phyloP scores from a whole-genome alignment of 2,329 filamentous ascomycete species.

The Neonectria sp. region DNA sequence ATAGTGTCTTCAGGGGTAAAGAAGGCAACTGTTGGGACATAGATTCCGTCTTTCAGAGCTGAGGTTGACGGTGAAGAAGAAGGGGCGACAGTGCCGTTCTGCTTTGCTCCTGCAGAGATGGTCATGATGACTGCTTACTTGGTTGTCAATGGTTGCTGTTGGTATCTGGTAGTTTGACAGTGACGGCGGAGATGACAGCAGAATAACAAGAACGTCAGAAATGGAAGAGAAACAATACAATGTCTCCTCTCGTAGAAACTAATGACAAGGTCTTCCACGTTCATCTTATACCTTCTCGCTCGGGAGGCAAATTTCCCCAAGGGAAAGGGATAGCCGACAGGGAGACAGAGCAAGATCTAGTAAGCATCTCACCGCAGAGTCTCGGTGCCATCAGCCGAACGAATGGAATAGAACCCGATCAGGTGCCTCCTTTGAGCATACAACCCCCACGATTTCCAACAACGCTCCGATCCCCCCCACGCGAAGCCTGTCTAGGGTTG shows the following conservation, averaged over 20 bases:
- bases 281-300: conserved; percentile 12
- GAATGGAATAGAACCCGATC: conserved; percentile 1
- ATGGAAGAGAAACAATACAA: background rate
- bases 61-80: background rate
- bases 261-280: background rate
- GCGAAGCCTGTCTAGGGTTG: conserved; percentile 10
- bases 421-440: conserved; percentile 4
- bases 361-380: conserved; percentile 13
- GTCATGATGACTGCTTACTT: conserved; percentile 21
- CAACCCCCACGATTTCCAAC: conserved; percentile 30
- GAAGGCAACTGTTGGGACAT: conserved; percentile 76
- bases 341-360: conserved; percentile 1
- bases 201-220: background rate
- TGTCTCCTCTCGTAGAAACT: too few relatives aligned
- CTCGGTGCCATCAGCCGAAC: conserved; percentile 7
- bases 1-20: conserved; percentile 70
- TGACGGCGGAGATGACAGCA: background rate
- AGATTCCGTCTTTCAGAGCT: conserved; percentile 61
- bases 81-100: conserved; percentile 4
- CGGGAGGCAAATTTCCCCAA: conserved; percentile 1
- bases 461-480: conserved; percentile 25
- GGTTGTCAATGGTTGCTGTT: background rate
- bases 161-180: background rate
- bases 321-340: conserved; percentile 7
- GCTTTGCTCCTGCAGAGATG: conserved; percentile 20